These are phyloP conservation scores for Arthrobotrys megalospora DNA, from an alignment of 2,329 filamentous ascomycete genomes.

Conservation along the genomic window DNA sequence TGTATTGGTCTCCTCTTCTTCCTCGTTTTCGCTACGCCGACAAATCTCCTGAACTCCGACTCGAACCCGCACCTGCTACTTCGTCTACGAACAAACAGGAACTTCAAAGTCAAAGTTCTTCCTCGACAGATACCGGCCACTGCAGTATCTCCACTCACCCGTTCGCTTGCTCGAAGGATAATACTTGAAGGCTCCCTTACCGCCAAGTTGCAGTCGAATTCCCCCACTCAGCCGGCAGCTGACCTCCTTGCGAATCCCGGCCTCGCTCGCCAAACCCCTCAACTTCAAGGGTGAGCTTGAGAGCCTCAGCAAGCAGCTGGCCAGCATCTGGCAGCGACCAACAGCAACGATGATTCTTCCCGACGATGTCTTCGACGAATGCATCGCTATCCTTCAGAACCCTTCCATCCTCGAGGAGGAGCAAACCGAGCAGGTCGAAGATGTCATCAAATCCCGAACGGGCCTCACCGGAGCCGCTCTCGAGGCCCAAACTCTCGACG, in stretches of 20 bases:
- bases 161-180: constrained; percentile 11
- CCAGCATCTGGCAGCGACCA: not conserved
- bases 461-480: constrained; percentile 81
- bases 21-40: not conserved
- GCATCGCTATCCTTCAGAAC: constrained; percentile 84
- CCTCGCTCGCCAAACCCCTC: constrained; percentile 54
- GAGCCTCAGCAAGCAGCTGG: not conserved
- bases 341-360: constrained; percentile 71
- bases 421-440: constrained; percentile 91
- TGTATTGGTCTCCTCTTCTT: constrained; percentile 34
- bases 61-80: not conserved
- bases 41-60: constrained; percentile 6
- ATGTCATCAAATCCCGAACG: constrained; percentile 84
- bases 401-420: constrained; percentile 82
- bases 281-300: constrained; percentile 25
- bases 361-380: constrained; percentile 92
- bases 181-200: not conserved
- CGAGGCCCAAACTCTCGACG: constrained; percentile 91
- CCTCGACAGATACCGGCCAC: not conserved
- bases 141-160: constrained; percentile 1
- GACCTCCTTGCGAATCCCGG: constrained; percentile 43
- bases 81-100: not conserved
- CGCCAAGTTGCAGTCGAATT: too few relatives aligned
- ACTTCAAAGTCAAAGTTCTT: not conserved
- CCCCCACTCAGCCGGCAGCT: constrained; percentile 18